Conservation (phyloP, 176 grass and related monocot species). For the Cymbopogon citratus region DNA sequence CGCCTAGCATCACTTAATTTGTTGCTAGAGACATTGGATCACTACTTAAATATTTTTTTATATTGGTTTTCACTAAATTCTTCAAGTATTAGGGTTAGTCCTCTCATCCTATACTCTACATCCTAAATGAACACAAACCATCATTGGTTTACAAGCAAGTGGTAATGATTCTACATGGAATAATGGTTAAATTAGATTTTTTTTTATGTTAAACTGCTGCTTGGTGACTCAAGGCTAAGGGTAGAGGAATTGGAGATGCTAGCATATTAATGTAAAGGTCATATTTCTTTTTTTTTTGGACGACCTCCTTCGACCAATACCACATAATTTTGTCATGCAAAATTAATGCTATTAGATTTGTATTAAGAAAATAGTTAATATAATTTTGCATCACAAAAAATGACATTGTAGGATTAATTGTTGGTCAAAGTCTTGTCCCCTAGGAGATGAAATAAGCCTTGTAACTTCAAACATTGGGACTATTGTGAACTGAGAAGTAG, state of each 20-base stretch:
- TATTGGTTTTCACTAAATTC: conserved; percentile 2
- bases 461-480: background rate
- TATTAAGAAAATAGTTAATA: background rate
- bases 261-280: background rate
- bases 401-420: background rate
- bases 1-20: background rate
- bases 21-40: background rate
- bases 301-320: background rate
- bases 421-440: background rate
- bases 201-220: background rate
- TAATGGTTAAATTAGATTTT: background rate
- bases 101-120: background rate
- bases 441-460: background rate
- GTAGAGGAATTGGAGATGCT: background rate
- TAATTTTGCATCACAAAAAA: background rate
- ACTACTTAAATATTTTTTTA: background rate
- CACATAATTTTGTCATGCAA: background rate
- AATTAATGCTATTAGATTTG: background rate
- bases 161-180: background rate
- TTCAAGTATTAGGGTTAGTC: background rate
- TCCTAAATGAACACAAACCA: background rate
- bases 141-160: background rate
- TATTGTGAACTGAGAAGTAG: background rate
- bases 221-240: background rate
- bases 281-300: background rate